Percentiles rank a stretch among this genome's conserved stretches.
Evolutionary conservation across 2,329 filamentous ascomycete genomes (phyloP).

Genomic region (Aspergillus vadensis): DNA sequence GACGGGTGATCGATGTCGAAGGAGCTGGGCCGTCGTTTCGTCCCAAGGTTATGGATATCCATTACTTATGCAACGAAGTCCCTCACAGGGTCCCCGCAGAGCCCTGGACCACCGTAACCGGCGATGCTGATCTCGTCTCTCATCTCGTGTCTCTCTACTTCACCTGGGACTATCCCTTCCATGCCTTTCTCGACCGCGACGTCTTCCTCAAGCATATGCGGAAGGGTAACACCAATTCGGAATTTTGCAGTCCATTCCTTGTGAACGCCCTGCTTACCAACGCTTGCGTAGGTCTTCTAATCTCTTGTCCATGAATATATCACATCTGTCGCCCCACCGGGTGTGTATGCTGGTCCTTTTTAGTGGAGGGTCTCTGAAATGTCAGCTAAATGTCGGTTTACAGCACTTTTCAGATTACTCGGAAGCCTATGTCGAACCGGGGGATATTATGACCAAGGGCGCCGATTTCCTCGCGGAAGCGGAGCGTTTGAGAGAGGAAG

Average conservation of each 20-base stretch:
- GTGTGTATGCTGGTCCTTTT: background rate
- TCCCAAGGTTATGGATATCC: slow-evolving; percentile 45
- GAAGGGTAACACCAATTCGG: slow-evolving; percentile 49
- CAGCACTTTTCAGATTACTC: slow-evolving; percentile 44
- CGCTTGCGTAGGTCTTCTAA: slow-evolving; percentile 39
- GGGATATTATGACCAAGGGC: slow-evolving; percentile 41
- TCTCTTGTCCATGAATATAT: background rate
- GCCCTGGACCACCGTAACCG: slow-evolving; percentile 80
- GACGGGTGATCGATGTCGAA: slow-evolving; percentile 32
- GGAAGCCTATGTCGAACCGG: slow-evolving; percentile 40
- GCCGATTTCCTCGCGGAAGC: slow-evolving; percentile 41
- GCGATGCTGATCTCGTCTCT: slow-evolving; percentile 71
- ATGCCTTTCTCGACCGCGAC: slow-evolving; percentile 75
- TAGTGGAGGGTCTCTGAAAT: background rate
- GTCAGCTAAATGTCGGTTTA: background rate
- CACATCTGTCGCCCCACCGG: background rate
- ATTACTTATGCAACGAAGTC: slow-evolving; percentile 41
- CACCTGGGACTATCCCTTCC: slow-evolving; percentile 89
- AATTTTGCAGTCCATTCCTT: slow-evolving; percentile 82
- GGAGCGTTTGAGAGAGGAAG: slow-evolving; percentile 31
- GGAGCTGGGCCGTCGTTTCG: slow-evolving; percentile 35
- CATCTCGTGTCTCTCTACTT: slow-evolving; percentile 93
- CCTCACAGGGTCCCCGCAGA: slow-evolving; percentile 38
- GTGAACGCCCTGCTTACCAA: slow-evolving; percentile 83
- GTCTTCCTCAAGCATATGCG: slow-evolving; percentile 63